A percentile compares a stretch with the other conserved stretches of the same genome.
Conservation (phyloP, 139 green algal genomes). For the Chlamydomonas asymmetrica region DNA sequence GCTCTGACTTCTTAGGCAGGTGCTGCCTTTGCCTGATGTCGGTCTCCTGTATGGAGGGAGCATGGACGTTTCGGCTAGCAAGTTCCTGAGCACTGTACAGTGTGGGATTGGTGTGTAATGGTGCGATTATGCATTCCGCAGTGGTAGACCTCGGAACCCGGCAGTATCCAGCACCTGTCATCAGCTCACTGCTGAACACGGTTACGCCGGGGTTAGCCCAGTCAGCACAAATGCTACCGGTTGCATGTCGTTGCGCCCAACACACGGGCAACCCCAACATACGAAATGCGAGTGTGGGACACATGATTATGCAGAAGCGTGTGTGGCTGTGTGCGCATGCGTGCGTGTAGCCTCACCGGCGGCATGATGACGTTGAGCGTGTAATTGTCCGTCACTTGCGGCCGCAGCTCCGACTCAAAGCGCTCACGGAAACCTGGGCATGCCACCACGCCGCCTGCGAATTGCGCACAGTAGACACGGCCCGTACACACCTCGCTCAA, state of each 20-base stretch:
- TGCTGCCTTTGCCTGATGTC: background rate
- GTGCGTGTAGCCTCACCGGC: constrained; percentile 23
- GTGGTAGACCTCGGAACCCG: too few species aligned
- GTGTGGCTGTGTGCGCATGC: background rate
- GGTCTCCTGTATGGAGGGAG: background rate
- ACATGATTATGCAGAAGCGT: background rate
- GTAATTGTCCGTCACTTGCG: constrained; percentile 71
- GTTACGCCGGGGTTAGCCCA: too few species aligned
- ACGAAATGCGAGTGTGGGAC: too few species aligned
- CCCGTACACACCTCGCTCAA: too few species aligned
- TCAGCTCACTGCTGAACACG: too few species aligned
- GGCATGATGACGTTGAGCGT: constrained; percentile 47
- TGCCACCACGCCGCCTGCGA: constrained; percentile 19
- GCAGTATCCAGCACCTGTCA: too few species aligned
- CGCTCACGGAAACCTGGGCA: constrained; percentile 68
- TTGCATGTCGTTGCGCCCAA: too few species aligned
- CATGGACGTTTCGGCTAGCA: background rate
- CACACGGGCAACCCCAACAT: too few species aligned
- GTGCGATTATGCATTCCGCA: too few species aligned
- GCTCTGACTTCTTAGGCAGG: background rate
- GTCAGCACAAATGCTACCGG: too few species aligned
- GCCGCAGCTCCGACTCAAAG: constrained; percentile 63
- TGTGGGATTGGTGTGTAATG: too few species aligned
- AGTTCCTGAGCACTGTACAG: background rate
- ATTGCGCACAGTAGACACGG: too few species aligned